These are phyloP conservation scores for Henningerozyma blattae DNA, from an alignment of 805 yeast genomes.

Conservation along the genomic window DNA sequence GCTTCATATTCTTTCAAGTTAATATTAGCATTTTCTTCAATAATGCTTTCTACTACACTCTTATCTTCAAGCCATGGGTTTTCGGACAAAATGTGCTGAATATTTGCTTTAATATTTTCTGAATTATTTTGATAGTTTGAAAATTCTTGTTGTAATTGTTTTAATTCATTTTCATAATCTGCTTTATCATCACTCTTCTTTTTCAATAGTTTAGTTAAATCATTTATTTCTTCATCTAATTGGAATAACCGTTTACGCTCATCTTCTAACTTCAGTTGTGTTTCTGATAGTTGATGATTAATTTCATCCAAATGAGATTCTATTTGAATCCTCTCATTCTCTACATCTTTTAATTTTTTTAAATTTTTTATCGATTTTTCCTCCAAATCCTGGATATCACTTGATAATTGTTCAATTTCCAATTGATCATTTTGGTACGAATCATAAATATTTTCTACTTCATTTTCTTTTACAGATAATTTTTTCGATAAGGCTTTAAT, in stretches of 20 bases:
- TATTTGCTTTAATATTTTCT: slow-evolving; percentile 25
- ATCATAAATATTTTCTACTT: slow-evolving; percentile 36
- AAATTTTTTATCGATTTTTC: slow-evolving; percentile 31
- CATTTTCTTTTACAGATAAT: slow-evolving; percentile 26
- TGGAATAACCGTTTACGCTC: slow-evolving; percentile 51
- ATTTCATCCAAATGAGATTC: slow-evolving; percentile 12
- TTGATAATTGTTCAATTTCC: slow-evolving; percentile 54
- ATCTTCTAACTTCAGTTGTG: slow-evolving; percentile 19
- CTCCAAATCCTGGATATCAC: slow-evolving; percentile 39
- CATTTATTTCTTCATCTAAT: slow-evolving; percentile 64
- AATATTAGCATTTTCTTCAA: slow-evolving; percentile 51
- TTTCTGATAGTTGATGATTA: slow-evolving; percentile 13
- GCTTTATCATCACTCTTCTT: slow-evolving; percentile 30
- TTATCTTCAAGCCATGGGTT: slow-evolving; percentile 68
- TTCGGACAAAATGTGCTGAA: slow-evolving; percentile 37
- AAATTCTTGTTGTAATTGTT: slow-evolving; percentile 42
- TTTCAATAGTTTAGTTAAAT: slow-evolving; percentile 37
- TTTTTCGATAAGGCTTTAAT: slow-evolving; percentile 30
- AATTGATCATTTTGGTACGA: slow-evolving; percentile 52
- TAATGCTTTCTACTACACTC: slow-evolving; percentile 39
- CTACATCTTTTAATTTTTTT: slow-evolving; percentile 25
- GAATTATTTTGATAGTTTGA: slow-evolving; percentile 34
- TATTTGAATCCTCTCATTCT: slow-evolving; percentile 19
- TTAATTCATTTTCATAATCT: slow-evolving; percentile 39
- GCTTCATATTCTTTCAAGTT: slow-evolving; percentile 52